Base-by-base conservation (phyloP, 371 early-diverging fungal genomes). In the Mucor lusitanicus region DNA sequence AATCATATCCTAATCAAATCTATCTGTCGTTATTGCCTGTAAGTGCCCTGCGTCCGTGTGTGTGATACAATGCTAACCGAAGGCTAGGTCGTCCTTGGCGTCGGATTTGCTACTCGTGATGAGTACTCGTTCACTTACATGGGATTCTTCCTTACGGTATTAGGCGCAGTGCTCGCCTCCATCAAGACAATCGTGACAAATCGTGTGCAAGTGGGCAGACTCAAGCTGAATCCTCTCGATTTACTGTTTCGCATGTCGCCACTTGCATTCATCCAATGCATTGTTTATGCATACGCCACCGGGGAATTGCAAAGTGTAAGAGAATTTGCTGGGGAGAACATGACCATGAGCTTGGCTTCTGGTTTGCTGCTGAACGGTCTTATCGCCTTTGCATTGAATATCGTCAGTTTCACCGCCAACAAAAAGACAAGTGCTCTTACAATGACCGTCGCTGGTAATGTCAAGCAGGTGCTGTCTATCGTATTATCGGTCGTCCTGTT, bases 371-470 rank as follows among this genome's bases (percentile, higher is more conserved):
- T 90, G 57, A 95, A 96, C 66, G 94, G 94, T 25, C 68, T 87
- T 13, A 82, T 95, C 63, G 97, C 97, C 2, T 95, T 96, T 77
- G 84, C 82, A 67, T 80, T 95, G 66, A 94, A 95, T 78, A 80
- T 88, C 30, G 91, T 90, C 39, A 90, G 90, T 53, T 95, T 96
- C 68, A 90, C 91, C 0, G 94, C 95, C 32, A 94, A 92, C 78
- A 91, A 90, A 73, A 89, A 90, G 72, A 92, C 94, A 19, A 86
- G 90, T 46, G 92, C 95, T 6, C 77, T 96, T 63, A 92, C 92
- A 23, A 94, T 95, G 92, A 91, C 94, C 0, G 95, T 95, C 9
- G 94, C 95, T 50, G 94, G 89, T 77, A 78, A 95, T 73, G 92
- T 94, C 42, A 94, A 95, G 79, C 94, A 94, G 63, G 94, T 91